Percentiles rank a stretch among this genome's conserved stretches.
These are phyloP conservation scores for Paramecium caudatum DNA, from an alignment of 73 alveolate genomes.

Conservation along the genomic window DNA sequence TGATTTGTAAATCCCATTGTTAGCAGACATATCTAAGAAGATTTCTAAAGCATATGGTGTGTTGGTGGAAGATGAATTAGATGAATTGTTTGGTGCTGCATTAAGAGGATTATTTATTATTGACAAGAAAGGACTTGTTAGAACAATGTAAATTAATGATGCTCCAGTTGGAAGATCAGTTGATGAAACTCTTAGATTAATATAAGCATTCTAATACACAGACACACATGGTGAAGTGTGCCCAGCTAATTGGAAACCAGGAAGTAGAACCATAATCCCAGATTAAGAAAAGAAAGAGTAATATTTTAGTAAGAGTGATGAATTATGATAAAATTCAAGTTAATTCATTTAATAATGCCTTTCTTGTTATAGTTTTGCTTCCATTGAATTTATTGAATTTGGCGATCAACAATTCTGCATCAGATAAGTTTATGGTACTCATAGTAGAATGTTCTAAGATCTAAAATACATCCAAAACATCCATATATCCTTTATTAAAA, in stretches of 20 bases:
- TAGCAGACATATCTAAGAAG: conserved; percentile 94
- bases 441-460: background rate
- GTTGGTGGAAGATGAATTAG: conserved; percentile 83
- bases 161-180: conserved; percentile 99
- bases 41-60: conserved; percentile 96
- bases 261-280: conserved; percentile 93
- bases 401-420: conserved; percentile 48
- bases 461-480: conserved; percentile 58
- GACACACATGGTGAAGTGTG: conserved; percentile 99
- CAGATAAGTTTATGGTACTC: background rate
- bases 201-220: conserved; percentile 97
- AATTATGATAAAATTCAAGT: background rate
- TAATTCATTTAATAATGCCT: conserved; percentile 30
- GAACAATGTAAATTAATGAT: conserved; percentile 96
- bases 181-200: conserved; percentile 96
- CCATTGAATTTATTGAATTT: conserved; percentile 37
- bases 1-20: conserved; percentile 95
- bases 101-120: conserved; percentile 98
- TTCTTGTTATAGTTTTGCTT: background rate
- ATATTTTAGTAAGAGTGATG: conserved; percentile 51
- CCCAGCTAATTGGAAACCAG: conserved; percentile 99
- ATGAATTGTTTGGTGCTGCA: conserved; percentile 88
- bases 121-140: conserved; percentile 94
- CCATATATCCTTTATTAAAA: conserved; percentile 59
- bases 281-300: conserved; percentile 77